Base-by-base conservation (phyloP, 768 basidiomycete genomes). In the Russula dissimulans region DNA sequence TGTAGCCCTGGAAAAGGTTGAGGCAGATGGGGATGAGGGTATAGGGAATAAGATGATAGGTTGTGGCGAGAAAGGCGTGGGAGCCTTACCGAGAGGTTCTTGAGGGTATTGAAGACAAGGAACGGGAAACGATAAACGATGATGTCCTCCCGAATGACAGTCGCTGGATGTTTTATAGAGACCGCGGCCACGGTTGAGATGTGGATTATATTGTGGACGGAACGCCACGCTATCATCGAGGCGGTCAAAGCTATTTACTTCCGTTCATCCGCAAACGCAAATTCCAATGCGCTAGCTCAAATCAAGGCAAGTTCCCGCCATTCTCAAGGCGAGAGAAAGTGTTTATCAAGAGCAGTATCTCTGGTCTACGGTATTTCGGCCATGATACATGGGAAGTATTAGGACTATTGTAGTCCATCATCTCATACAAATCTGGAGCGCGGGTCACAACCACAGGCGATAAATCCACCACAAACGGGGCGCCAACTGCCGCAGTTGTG, bases 1-100 rank as follows among this genome's bases (percentile, higher is more conserved):
- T 49, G 31, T 26, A 8, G n/a, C 5, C 4, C 42, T 54, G 29
- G 18, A 15, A 34, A 18, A 4, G 15, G 11, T 15, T 8, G 34
- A 15, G 43, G 53, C 15, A 8, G 18, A 34, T 44, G 17, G 31
- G 26, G 36, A 1, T 15, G 14, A 5, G 32, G 26, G 32, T 11
- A 38, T 8, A 12, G 15, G n/a, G n/a, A 26, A 38, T 44, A 26
- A 26, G 22, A 26, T 54, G 14, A 1, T 39, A 14, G 32, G 38
- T 55, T 60, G 59, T 60, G 59, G 59, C 59, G 59, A 36, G 29
- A 39, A 11, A n/a, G 14, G 41, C 41, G 41, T 46, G 47, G 49
- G 47, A 32, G 8, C 36, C 29, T 29, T 39, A 5, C 7, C 34
- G 34, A 4, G 38, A 41, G 3, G 17, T 1, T n/a, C 18, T 44